phyloP scores from a whole-genome alignment of 2,329 filamentous ascomycete species.

The Colletotrichum agaves region DNA sequence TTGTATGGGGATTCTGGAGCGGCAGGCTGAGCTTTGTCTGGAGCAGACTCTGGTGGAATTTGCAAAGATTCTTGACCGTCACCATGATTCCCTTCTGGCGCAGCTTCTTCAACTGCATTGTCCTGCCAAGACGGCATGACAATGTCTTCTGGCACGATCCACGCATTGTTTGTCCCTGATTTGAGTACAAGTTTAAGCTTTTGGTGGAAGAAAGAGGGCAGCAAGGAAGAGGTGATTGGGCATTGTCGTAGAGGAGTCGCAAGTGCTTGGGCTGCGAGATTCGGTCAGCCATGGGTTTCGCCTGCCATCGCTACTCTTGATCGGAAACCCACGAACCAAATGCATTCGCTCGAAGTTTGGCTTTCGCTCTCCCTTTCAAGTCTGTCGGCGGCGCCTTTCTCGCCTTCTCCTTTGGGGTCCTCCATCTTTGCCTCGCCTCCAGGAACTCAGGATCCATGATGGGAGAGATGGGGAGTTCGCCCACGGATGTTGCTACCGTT shows the following conservation, averaged over 20 bases:
- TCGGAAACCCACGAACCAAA: conserved; percentile 60
- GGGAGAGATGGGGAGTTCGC: conserved; percentile 64
- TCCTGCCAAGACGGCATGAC: not conserved
- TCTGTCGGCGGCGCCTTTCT: conserved; percentile 10
- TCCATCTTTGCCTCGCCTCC: conserved; percentile 55
- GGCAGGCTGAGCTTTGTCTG: not conserved
- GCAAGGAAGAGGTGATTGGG: conserved; percentile 53
- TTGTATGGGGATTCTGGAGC: not conserved
- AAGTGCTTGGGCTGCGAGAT: conserved; percentile 66
- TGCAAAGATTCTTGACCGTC: not conserved
- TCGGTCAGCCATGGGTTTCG: not conserved
- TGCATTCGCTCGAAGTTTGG: conserved; percentile 68
- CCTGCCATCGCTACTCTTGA: not conserved
- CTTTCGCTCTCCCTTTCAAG: conserved; percentile 61
- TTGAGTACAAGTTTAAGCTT: conserved; percentile 67
- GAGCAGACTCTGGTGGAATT: not conserved
- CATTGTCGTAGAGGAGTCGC: conserved; percentile 70
- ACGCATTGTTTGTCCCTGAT: conserved; percentile 62
- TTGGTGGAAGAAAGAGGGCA: conserved; percentile 73
- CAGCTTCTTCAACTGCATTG: not conserved
- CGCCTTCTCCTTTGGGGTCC: conserved; percentile 50
- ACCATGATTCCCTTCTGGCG: not conserved
- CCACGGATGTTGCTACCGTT: conserved; percentile 57
- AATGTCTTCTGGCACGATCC: conserved; percentile 62
- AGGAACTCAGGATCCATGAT: conserved; percentile 63